Evolutionary conservation across 345 rosid species (phyloP).

Genomic region (Eucalyptus sp.): DNA sequence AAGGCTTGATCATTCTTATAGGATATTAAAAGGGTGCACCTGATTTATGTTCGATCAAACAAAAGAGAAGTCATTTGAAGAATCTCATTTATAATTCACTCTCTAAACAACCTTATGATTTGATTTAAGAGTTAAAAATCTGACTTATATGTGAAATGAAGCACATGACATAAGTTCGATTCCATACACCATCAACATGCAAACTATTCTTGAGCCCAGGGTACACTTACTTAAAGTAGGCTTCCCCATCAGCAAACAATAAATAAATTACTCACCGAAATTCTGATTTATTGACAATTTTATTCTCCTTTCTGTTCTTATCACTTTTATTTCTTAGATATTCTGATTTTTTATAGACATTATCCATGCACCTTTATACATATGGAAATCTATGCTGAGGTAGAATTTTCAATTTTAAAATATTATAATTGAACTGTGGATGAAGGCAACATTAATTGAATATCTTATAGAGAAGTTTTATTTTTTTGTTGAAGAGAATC

Average conservation of each 20-base stretch:
- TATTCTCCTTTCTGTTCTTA: neutral
- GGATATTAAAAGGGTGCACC: neutral
- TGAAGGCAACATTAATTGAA: neutral
- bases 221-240: neutral
- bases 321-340: neutral
- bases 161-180: neutral
- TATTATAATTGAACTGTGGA: neutral
- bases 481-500: neutral
- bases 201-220: neutral
- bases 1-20: neutral
- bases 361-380: neutral
- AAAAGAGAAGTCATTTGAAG: neutral
- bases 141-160: neutral
- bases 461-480: neutral
- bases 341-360: neutral
- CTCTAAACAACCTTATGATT: neutral
- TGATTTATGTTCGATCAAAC: neutral
- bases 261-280: neutral
- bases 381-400: neutral
- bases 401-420: neutral
- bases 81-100: neutral
- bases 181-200: neutral
- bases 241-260: neutral
- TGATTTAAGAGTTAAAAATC: neutral
- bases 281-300: neutral